These are phyloP conservation scores for Fusarium redolens DNA, from an alignment of 2,329 filamentous ascomycete species.

Conservation along the genomic window DNA sequence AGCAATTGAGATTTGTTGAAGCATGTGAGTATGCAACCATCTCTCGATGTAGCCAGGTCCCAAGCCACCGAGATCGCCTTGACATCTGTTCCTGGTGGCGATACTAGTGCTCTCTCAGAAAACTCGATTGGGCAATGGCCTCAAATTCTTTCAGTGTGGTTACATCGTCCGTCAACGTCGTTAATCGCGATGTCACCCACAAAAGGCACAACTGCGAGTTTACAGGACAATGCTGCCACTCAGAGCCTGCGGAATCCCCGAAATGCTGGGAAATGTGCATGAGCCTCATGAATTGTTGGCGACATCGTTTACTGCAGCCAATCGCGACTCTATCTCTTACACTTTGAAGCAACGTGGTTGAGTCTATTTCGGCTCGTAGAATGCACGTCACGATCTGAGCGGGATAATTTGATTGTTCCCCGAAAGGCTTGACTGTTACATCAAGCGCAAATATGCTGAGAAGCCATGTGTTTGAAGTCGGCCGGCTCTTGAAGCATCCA, in stretches of 20 bases:
- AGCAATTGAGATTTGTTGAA: conserved; percentile 8
- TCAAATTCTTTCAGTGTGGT: conserved; percentile 23
- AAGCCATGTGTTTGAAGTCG: conserved; percentile 15
- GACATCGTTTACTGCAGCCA: neutral
- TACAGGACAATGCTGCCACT: neutral
- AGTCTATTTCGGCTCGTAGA: conserved; percentile 17
- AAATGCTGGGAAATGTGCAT: conserved; percentile 27
- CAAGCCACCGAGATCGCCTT: conserved; percentile 15
- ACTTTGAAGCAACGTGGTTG: neutral
- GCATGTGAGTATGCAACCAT: conserved; percentile 17
- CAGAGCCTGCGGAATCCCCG: neutral
- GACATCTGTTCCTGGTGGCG: conserved; percentile 34
- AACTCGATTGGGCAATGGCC: conserved; percentile 30
- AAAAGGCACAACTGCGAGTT: conserved; percentile 3
- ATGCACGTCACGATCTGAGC: conserved; percentile 30
- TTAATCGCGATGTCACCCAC: conserved; percentile 31
- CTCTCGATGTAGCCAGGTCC: conserved; percentile 7
- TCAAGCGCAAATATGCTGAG: conserved; percentile 4
- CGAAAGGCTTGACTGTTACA: conserved; percentile 24
- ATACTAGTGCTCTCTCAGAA: conserved; percentile 7
- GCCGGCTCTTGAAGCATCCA: neutral
- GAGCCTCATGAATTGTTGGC: conserved; percentile 34
- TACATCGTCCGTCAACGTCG: conserved; percentile 28
- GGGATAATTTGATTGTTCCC: conserved; percentile 17
- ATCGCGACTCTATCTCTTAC: conserved; percentile 7